Base-by-base conservation (phyloP, 495 filamentous ascomycete species). In the Jackrogersella multiformis region DNA sequence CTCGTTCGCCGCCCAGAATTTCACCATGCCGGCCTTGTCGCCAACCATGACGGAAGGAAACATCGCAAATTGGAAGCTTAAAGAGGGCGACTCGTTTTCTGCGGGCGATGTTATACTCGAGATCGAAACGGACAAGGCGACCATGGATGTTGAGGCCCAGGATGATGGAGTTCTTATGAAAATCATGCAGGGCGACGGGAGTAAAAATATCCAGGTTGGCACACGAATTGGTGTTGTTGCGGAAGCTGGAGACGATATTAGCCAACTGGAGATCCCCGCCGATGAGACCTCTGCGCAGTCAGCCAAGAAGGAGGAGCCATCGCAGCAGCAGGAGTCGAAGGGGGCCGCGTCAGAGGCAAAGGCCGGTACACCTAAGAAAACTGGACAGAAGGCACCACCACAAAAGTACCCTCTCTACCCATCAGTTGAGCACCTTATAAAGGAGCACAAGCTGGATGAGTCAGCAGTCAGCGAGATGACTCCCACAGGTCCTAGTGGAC, bases 101-200 rank as follows among this genome's bases (percentile, higher is more conserved):
- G 88, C 90, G 55, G 91, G 91, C 34, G 91, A 94, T 75, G 91
- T 93, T 20, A 80, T 94, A 10, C 83, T 94, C 30, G 91, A 94
- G 75, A 92, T 94, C 73, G 91, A 94, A 78, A 94, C 91, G 24
- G 91, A 94, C 76, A 94, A 94, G 79, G 91, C 91, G 16, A 89
- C 89, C 36, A 94, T 94, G 89, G 91, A 94, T 63, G 91, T 94
- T n/a, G 92, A 94, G 76, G 91, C 91, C 15, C 90, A 91, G 76
- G 91, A 94, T 35, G 90, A 93, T 63, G 91, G 91, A 16, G 80
- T 90, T 62, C 69, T 94, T 74, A 86, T 91, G 48, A 94, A 93
- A 81, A 92, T 94, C 66, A 85, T 86, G 76, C 82, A 88, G 78
- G 80, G 80, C 21, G 87, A 91, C 69, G 90, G 90, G 34, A 80